Evolutionary conservation across 1,284 basidiomycete species (phyloP).

Genomic region (Ganoderma sinense): DNA sequence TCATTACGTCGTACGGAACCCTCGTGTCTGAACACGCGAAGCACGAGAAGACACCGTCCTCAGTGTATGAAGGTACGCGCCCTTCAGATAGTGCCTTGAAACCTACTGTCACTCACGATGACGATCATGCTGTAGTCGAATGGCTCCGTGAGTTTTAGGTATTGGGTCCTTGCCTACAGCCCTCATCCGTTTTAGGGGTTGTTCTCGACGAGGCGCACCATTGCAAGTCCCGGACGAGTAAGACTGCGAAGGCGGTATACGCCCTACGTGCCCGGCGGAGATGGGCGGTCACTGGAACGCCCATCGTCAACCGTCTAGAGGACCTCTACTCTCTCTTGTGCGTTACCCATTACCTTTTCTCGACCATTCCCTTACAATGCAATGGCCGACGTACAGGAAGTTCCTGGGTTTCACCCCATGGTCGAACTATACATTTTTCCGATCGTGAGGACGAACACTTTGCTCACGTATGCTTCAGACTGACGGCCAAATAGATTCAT

Average conservation of each 20-base stretch:
- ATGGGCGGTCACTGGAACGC: slow-evolving; percentile 96
- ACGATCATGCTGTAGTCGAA: slow-evolving; percentile 54
- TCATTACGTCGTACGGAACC: slow-evolving; percentile 92
- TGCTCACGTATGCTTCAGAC: not conserved
- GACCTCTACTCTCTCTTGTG: slow-evolving; percentile 91
- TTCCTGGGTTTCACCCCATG: slow-evolving; percentile 93
- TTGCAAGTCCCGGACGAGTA: slow-evolving; percentile 92
- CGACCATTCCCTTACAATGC: not conserved
- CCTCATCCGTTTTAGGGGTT: slow-evolving; percentile 43
- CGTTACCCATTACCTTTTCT: slow-evolving; percentile 34
- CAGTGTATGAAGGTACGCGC: slow-evolving; percentile 71
- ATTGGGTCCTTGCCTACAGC: not conserved
- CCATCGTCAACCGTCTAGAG: slow-evolving; percentile 95
- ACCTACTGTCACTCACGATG: not conserved
- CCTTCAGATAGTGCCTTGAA: not conserved
- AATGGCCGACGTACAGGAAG: slow-evolving; percentile 57
- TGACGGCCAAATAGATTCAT: slow-evolving; percentile 69
- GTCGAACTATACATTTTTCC: slow-evolving; percentile 90
- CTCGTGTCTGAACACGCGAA: slow-evolving; percentile 86
- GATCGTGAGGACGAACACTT: slow-evolving; percentile 61
- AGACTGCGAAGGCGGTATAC: slow-evolving; percentile 91
- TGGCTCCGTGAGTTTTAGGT: slow-evolving; percentile 64
- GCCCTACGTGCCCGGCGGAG: slow-evolving; percentile 81
- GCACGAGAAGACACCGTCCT: slow-evolving; percentile 52
- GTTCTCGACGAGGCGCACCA: slow-evolving; percentile 94